These are phyloP conservation scores for Penicillium coprophilum DNA, from an alignment of 495 filamentous ascomycete species.

Conservation along the genomic window DNA sequence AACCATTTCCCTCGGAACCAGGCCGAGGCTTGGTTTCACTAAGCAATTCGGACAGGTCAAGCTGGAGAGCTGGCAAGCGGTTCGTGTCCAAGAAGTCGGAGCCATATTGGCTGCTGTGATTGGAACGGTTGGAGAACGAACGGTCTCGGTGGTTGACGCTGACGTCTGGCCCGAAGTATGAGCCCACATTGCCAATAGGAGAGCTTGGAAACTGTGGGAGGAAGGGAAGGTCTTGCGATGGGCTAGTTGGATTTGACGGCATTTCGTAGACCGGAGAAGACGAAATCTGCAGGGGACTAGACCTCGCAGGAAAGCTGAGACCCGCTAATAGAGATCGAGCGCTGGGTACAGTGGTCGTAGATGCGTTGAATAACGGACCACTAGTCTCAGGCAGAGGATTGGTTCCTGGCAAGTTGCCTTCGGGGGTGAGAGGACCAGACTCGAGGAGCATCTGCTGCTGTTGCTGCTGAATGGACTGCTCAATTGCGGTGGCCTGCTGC, in stretches of 20 bases:
- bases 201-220: slow-evolving; percentile 41
- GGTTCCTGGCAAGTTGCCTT: slow-evolving; percentile 51
- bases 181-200: slow-evolving; percentile 32
- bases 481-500: slow-evolving; percentile 49
- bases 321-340: slow-evolving; percentile 42
- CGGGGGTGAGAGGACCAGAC: slow-evolving; percentile 48
- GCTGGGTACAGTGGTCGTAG: slow-evolving; percentile 35
- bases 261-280: slow-evolving; percentile 37
- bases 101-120: slow-evolving; percentile 43
- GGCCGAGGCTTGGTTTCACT: slow-evolving; percentile 34
- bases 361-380: slow-evolving; percentile 22
- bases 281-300: slow-evolving; percentile 44
- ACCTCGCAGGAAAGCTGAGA: slow-evolving; percentile 41
- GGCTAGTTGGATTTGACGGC: slow-evolving; percentile 43
- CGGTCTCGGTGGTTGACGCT: slow-evolving; percentile 39
- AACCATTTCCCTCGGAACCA: slow-evolving; percentile 37
- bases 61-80: slow-evolving; percentile 35
- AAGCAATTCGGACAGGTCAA: slow-evolving; percentile 39
- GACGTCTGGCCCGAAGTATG: slow-evolving; percentile 39
- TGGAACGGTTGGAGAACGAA: slow-evolving; percentile 50
- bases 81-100: slow-evolving; percentile 41
- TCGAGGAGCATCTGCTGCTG: slow-evolving; percentile 48
- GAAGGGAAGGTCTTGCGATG: slow-evolving; percentile 35
- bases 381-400: slow-evolving; percentile 38
- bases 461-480: slow-evolving; percentile 48